Conservation (phyloP, 345 rosid genomes). For the Ricinus communis region DNA sequence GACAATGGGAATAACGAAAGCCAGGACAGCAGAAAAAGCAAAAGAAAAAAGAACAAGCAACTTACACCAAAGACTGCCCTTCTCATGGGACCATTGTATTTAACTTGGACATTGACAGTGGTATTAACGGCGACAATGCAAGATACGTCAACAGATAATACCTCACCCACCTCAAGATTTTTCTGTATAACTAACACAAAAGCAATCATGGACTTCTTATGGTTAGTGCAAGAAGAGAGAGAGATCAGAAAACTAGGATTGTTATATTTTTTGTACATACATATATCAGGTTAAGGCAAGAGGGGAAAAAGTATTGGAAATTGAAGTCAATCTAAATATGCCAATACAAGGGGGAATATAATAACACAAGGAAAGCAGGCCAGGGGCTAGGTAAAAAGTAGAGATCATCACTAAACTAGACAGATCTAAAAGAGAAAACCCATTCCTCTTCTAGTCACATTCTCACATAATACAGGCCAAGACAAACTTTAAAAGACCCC, state of each 20-base stretch:
- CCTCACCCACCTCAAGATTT: constrained; percentile 89
- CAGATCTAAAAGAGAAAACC: neutral
- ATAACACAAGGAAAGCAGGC: neutral
- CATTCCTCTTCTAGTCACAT: constrained; percentile 3
- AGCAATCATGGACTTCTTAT: constrained; percentile 6
- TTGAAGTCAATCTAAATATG: too few relatives aligned
- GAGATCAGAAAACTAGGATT: neutral
- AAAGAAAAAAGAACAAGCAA: constrained; percentile 2
- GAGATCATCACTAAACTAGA: neutral
- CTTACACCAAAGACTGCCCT: constrained; percentile 90
- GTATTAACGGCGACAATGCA: constrained; percentile 84
- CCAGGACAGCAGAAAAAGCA: neutral
- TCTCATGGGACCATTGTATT: constrained; percentile 77
- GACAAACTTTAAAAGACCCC: neutral
- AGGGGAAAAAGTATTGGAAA: neutral
- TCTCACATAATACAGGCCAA: neutral
- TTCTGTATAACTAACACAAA: constrained; percentile 80
- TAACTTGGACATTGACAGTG: constrained; percentile 75
- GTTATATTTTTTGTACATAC: too few relatives aligned
- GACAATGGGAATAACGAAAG: neutral
- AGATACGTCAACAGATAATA: constrained; percentile 72
- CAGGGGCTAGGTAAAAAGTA: neutral
- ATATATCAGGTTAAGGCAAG: neutral
- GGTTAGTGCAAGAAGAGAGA: constrained; percentile 15
- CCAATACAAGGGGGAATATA: neutral